phyloP scores from a whole-genome alignment of 345 rosid genomes.

The Eutrema japonicum region DNA sequence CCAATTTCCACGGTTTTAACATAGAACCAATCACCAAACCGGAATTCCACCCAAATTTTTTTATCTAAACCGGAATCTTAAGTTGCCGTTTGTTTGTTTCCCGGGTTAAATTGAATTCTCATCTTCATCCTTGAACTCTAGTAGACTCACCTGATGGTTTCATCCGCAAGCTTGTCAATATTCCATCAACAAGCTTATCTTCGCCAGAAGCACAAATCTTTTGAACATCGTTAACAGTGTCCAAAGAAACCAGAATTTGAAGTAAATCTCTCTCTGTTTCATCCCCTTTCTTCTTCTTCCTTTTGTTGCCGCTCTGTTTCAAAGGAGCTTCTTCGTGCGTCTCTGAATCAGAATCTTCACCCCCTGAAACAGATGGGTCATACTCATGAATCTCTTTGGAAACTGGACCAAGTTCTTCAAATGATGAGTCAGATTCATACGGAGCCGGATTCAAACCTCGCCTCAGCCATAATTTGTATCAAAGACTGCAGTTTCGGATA shows the following conservation, averaged over 20 bases:
- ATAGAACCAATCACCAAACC: slow-evolving; percentile 8
- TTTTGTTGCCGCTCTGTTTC: neutral
- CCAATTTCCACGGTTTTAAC: slow-evolving; percentile 8
- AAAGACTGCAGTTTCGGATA: slow-evolving; percentile 53
- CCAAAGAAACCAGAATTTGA: slow-evolving; percentile 63
- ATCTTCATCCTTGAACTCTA: slow-evolving; percentile 15
- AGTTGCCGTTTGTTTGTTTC: slow-evolving; percentile 5
- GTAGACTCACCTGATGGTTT: slow-evolving; percentile 45
- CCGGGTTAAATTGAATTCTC: neutral
- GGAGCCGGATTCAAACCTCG: slow-evolving; percentile 50
- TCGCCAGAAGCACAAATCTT: slow-evolving; percentile 50
- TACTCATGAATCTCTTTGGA: slow-evolving; percentile 40
- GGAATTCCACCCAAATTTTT: neutral
- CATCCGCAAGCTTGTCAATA: slow-evolving; percentile 60
- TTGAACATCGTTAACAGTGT: slow-evolving; percentile 42
- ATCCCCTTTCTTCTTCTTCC: slow-evolving; percentile 19
- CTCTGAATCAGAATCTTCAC: slow-evolving; percentile 60
- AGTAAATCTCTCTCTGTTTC: slow-evolving; percentile 55
- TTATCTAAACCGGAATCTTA: slow-evolving; percentile 5
- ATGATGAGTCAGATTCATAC: slow-evolving; percentile 53
- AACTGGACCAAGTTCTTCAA: slow-evolving; percentile 77
- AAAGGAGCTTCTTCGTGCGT: slow-evolving; percentile 37
- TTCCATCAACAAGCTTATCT: slow-evolving; percentile 57
- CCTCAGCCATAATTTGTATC: slow-evolving; percentile 61
- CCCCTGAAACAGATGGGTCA: slow-evolving; percentile 58